Conservation (phyloP, 2,329 filamentous ascomycete species). For the Chaetomium globosum region DNA sequence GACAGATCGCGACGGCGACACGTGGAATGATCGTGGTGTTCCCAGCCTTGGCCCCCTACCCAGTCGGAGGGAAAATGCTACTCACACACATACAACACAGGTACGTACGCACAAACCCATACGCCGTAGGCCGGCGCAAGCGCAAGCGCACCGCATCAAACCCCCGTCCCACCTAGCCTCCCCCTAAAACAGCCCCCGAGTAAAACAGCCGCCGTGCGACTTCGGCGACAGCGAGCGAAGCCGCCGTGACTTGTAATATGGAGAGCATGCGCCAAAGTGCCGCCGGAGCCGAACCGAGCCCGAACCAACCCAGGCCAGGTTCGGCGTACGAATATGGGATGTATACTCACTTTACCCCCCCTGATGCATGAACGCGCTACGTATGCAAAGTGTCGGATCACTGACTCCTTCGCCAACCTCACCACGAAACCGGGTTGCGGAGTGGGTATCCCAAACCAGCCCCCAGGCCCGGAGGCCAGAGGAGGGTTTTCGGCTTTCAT, state of each 20-base stretch:
- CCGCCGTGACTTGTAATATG: neutral
- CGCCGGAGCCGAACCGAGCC: neutral
- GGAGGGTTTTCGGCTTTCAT: neutral
- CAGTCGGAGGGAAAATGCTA: neutral
- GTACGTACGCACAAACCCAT: neutral
- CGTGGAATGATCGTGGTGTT: neutral
- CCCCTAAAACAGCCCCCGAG: neutral
- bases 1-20: neutral
- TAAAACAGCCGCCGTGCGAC: slow-evolving; percentile 4
- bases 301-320: neutral
- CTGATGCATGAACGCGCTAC: neutral
- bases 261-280: neutral
- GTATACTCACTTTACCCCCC: neutral
- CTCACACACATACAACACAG: neutral
- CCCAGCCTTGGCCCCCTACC: neutral
- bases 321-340: neutral
- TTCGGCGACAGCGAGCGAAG: neutral
- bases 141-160: neutral
- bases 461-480: no score
- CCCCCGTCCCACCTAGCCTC: neutral
- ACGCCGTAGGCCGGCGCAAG: slow-evolving; percentile 3
- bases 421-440: neutral
- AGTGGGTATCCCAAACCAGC: neutral
- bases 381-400: neutral
- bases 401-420: neutral